Evolutionary conservation across 495 filamentous ascomycete genomes (phyloP).

Genomic region (Penicillium chermesinum): DNA sequence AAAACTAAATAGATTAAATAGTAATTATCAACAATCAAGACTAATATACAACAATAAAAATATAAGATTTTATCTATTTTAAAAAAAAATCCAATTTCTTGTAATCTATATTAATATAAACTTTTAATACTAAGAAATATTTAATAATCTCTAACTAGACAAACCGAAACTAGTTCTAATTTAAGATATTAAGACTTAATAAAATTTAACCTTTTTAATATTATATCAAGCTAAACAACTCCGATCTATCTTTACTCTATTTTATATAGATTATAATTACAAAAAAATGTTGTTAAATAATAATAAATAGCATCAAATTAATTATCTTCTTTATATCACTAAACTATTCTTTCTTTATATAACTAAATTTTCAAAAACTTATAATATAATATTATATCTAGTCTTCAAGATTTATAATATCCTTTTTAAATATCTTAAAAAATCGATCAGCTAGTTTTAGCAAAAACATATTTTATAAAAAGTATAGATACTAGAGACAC

Average conservation of each 20-base stretch:
- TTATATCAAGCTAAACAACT: conserved; percentile 13
- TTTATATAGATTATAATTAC: conserved; percentile 8
- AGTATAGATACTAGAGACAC: conserved; percentile 7
- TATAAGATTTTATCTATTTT: conserved; percentile 8
- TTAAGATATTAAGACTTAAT: conserved; percentile 15
- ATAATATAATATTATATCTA: conserved; percentile 13
- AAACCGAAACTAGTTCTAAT: conserved; percentile 16
- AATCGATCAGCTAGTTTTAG: neutral
- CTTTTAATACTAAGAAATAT: conserved; percentile 8
- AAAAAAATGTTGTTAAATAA: conserved; percentile 2
- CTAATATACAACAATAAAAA: neutral
- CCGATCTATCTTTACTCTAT: conserved; percentile 6
- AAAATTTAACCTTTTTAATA: conserved; percentile 13
- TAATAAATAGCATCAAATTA: conserved; percentile 19
- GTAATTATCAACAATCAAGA: neutral
- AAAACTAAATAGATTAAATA: conserved; percentile 11
- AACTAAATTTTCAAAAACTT: conserved; percentile 6
- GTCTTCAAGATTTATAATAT: conserved; percentile 18
- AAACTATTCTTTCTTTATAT: conserved; percentile 21
- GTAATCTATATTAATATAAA: conserved; percentile 8
- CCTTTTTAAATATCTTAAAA: conserved; percentile 8
- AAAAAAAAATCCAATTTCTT: conserved; percentile 10
- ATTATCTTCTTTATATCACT: no score
- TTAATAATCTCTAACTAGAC: conserved; percentile 6
- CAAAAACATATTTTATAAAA: conserved; percentile 10